A percentile compares a stretch with the other conserved stretches of the same genome.
Conservation (phyloP, 345 rosid genomes). For the Eucalyptus brandiana region DNA sequence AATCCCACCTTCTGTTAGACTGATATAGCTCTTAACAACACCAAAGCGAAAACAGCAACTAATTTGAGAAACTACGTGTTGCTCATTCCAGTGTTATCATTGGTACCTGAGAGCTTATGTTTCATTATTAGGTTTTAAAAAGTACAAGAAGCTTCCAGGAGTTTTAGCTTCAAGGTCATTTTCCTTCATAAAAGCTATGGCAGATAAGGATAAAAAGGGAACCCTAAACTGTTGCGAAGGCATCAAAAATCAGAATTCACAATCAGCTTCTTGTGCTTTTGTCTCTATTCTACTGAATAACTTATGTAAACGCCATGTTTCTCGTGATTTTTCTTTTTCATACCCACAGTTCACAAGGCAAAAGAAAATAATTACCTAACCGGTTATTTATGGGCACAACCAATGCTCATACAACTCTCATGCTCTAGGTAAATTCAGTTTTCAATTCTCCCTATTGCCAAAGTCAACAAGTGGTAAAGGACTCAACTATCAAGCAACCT, state of each 20-base stretch:
- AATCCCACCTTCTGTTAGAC: neutral
- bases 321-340: no score
- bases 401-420: neutral
- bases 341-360: neutral
- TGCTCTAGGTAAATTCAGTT: neutral
- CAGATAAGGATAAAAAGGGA: no score
- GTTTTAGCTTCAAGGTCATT: no score
- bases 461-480: neutral
- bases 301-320: neutral
- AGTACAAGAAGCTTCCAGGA: no score
- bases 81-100: neutral
- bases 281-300: neutral
- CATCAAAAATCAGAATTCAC: neutral
- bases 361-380: no score
- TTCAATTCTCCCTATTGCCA: neutral
- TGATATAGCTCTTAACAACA: neutral
- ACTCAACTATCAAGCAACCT: neutral
- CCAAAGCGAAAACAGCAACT: neutral
- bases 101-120: neutral
- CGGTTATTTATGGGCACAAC: neutral
- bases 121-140: neutral
- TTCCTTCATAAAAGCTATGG: no score
- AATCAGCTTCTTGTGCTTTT: no score
- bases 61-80: neutral
- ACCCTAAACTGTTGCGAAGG: neutral